Conservation (phyloP, 2,329 filamentous ascomycete genomes). For the Xylaria sp. region DNA sequence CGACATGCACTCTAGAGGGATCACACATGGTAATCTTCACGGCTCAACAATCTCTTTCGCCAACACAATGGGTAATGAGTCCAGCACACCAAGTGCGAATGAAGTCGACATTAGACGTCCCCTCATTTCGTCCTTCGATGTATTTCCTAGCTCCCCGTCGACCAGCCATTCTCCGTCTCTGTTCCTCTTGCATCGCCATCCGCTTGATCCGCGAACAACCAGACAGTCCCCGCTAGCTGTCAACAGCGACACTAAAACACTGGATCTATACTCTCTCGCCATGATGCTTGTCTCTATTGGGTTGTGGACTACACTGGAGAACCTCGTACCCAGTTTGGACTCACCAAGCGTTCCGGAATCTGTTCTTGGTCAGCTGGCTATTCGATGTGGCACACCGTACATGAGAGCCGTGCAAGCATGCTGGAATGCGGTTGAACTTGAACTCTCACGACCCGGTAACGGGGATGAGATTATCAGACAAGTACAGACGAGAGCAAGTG, state of each 20-base stretch:
- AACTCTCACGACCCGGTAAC: constrained; percentile 59
- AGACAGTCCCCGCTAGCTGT: constrained; percentile 60
- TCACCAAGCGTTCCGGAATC: constrained; percentile 68
- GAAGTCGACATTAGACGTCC: constrained; percentile 74
- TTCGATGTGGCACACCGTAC: constrained; percentile 78
- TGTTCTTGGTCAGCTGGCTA: constrained; percentile 70
- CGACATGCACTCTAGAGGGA: constrained; percentile 75
- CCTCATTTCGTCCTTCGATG: constrained; percentile 77
- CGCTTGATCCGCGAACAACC: constrained; percentile 67
- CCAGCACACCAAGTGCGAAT: constrained; percentile 53
- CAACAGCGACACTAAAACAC: constrained; percentile 65
- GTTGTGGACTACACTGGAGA: constrained; percentile 75
- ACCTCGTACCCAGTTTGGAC: constrained; percentile 58
- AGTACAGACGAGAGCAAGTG: constrained; percentile 65
- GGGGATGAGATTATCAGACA: constrained; percentile 64
- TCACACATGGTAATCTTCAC: constrained; percentile 76
- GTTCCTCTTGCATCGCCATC: constrained; percentile 71
- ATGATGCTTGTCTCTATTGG: constrained; percentile 80
- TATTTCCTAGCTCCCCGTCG: constrained; percentile 68
- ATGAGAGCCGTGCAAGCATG: constrained; percentile 79
- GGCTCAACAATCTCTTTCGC: constrained; percentile 76
- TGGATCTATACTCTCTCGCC: constrained; percentile 79
- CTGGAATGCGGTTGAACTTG: constrained; percentile 75
- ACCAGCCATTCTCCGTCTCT: constrained; percentile 47
- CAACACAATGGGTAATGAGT: constrained; percentile 56